A percentile compares a stretch with the other conserved stretches of the same genome.
phyloP scores from a whole-genome alignment of 441 rosid species.

The Populus hybrid region DNA sequence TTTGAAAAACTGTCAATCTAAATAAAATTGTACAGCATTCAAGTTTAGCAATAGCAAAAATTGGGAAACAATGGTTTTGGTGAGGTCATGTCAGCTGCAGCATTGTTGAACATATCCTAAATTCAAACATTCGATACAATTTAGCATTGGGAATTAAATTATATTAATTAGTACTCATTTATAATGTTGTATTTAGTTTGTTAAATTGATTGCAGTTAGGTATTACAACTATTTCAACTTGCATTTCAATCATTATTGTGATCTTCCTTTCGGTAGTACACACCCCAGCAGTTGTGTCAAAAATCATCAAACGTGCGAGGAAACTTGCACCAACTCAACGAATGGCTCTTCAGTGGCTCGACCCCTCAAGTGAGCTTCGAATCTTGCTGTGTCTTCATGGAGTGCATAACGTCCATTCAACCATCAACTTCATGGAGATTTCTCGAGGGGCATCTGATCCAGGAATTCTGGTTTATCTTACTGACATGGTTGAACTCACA shows the following conservation, averaged over 20 bases:
- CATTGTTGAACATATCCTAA: background rate
- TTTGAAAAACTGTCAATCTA: too few relatives aligned
- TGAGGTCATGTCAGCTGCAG: background rate
- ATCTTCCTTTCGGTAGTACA: slow-evolving; percentile 58
- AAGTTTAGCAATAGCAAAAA: background rate
- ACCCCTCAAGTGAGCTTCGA: slow-evolving; percentile 60
- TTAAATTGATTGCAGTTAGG: slow-evolving; percentile 34
- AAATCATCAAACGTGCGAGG: slow-evolving; percentile 81
- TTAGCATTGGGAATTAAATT: background rate
- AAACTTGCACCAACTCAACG: slow-evolving; percentile 70
- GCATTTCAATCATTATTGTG: slow-evolving; percentile 44
- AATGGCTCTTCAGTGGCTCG: slow-evolving; percentile 80
- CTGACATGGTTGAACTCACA: slow-evolving; percentile 86
- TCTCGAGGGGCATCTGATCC: slow-evolving; percentile 63
- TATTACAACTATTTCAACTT: slow-evolving; percentile 36
- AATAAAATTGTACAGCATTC: background rate
- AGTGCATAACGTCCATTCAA: slow-evolving; percentile 52
- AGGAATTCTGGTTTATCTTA: slow-evolving; percentile 63
- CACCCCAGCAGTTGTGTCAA: slow-evolving; percentile 59
- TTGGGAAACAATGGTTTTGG: background rate
- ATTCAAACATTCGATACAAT: background rate
- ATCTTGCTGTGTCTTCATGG: slow-evolving; percentile 70
- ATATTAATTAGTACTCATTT: background rate
- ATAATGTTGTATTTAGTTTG: background rate
- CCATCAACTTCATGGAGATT: slow-evolving; percentile 75